phyloP scores from a whole-genome alignment of 257 asterid genomes.

The Fraxinus quadrangulata region DNA sequence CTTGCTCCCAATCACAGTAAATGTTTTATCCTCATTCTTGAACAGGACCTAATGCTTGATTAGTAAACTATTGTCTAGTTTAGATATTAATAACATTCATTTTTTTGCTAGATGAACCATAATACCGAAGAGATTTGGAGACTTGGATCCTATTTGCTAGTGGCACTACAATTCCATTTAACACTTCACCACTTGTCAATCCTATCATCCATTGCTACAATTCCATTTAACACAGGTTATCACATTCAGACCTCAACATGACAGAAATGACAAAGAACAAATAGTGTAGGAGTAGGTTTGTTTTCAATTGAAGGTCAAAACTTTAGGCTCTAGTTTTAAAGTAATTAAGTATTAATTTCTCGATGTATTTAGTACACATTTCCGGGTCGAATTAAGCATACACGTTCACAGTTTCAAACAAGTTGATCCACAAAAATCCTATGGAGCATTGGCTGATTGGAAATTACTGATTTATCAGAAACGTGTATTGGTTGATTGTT shows the following conservation, averaged over 20 bases:
- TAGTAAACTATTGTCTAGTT: not conserved
- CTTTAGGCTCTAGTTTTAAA: not conserved
- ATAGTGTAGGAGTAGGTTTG: not conserved
- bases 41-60: not conserved
- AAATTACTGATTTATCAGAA: not conserved
- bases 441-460: not conserved
- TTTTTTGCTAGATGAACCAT: not conserved
- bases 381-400: not conserved
- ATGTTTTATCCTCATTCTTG: not conserved
- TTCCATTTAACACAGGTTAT: not conserved
- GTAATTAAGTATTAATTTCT: not conserved
- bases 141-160: not conserved
- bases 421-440: not conserved
- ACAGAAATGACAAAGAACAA: not conserved
- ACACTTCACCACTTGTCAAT: not conserved
- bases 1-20: not conserved
- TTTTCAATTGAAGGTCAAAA: not conserved
- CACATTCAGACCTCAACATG: not conserved
- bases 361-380: not conserved
- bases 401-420: not conserved
- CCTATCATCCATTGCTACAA: not conserved
- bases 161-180: not conserved
- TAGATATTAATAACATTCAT: not conserved
- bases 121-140: not conserved
- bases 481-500: not conserved